phyloP scores from a whole-genome alignment of 2,329 filamentous ascomycete genomes.

The Setomelanomma holmii region DNA sequence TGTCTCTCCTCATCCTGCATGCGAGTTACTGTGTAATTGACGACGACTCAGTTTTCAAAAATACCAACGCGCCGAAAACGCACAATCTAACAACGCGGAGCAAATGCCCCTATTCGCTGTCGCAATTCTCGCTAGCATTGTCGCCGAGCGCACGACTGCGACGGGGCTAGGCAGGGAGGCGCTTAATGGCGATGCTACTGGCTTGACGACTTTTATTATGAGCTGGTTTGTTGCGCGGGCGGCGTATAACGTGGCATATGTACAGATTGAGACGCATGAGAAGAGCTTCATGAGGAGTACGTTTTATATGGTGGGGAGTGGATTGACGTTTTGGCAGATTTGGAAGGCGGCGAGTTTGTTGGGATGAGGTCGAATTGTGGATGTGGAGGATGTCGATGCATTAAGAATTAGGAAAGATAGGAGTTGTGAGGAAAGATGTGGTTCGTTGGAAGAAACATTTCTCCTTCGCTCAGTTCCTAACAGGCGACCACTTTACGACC shows the following conservation, averaged over 20 bases:
- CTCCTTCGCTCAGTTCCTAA: too few species aligned
- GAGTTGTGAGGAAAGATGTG: too few species aligned
- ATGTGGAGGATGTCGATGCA: background rate
- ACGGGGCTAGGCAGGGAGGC: constrained; percentile 17
- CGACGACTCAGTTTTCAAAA: constrained; percentile 21
- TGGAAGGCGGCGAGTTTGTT: constrained; percentile 32
- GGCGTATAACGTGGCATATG: constrained; percentile 27
- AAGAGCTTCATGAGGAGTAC: constrained; percentile 30
- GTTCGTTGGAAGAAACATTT: too few species aligned
- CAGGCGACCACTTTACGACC: too few species aligned
- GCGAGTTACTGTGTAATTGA: background rate
- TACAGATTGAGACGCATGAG: constrained; percentile 24
- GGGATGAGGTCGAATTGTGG: constrained; percentile 10
- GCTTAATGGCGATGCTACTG: constrained; percentile 22
- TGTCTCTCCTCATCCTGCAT: background rate
- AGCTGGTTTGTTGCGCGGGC: constrained; percentile 28
- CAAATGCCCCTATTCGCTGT: constrained; percentile 34
- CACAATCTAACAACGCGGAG: constrained; percentile 33
- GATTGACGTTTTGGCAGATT: constrained; percentile 25
- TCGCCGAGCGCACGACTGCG: constrained; percentile 30
- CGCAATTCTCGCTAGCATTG: constrained; percentile 30
- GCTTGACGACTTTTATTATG: constrained; percentile 25
- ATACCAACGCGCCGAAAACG: constrained; percentile 36
- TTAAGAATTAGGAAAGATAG: too few species aligned
- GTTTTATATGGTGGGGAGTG: constrained; percentile 19